These are phyloP conservation scores for Hygrophoropsis aurantiaca DNA, from an alignment of 768 basidiomycete genomes.

Conservation along the genomic window DNA sequence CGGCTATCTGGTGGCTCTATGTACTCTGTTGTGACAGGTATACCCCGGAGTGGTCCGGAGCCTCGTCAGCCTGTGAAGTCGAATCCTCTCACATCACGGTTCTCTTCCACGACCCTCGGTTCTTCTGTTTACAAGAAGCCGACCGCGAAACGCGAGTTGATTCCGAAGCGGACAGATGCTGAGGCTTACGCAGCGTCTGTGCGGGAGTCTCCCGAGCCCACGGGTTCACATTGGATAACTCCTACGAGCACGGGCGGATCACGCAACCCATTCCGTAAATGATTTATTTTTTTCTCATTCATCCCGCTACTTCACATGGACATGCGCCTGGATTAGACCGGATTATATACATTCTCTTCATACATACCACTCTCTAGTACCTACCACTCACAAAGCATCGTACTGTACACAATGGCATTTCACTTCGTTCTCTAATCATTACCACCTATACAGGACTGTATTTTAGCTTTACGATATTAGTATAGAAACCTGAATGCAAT, in stretches of 20 bases:
- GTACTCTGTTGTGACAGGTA: slow-evolving; percentile 70
- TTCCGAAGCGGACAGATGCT: slow-evolving; percentile 50
- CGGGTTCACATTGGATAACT: slow-evolving; percentile 43
- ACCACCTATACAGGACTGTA: slow-evolving; percentile 15
- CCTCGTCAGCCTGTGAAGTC: slow-evolving; percentile 71
- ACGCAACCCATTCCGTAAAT: slow-evolving; percentile 55
- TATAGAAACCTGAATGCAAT: too few relatives aligned
- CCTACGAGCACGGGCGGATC: slow-evolving; percentile 45
- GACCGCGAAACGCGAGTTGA: slow-evolving; percentile 26
- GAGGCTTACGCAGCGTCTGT: slow-evolving; percentile 57
- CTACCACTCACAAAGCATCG: slow-evolving; percentile 14
- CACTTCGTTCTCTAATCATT: slow-evolving; percentile 13
- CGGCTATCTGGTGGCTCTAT: slow-evolving; percentile 51
- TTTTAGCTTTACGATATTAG: slow-evolving; percentile 17
- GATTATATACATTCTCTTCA: slow-evolving; percentile 6
- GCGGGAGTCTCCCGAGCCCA: slow-evolving; percentile 32
- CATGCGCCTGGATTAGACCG: slow-evolving; percentile 19
- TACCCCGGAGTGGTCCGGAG: slow-evolving; percentile 59
- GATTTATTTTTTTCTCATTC: slow-evolving; percentile 17
- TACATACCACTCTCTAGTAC: slow-evolving; percentile 12
- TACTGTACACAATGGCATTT: slow-evolving; percentile 6
- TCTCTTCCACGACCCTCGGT: slow-evolving; percentile 46
- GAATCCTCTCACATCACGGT: slow-evolving; percentile 43
- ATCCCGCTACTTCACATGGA: slow-evolving; percentile 23
- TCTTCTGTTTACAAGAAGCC: slow-evolving; percentile 34